Evolutionary conservation across 192 early-diverging fungal genomes (phyloP), one percentile per base, ranked within the genome.

Genomic region (Podila clonocystis): DNA sequence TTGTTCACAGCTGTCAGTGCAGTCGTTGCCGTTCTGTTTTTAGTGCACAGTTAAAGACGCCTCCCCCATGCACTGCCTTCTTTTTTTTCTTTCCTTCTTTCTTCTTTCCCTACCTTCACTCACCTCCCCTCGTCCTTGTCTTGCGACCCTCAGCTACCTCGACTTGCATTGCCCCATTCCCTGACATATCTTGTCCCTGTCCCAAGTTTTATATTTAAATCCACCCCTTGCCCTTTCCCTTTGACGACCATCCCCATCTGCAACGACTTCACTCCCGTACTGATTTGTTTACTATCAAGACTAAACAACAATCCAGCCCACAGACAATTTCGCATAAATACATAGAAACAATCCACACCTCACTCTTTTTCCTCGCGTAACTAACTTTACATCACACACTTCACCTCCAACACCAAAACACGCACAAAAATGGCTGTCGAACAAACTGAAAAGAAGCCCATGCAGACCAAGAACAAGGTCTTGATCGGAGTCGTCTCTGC

Each of bases 401-500:
- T 26, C 12, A 55, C 22, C 20, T 4, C 26, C 52, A 24, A 12
- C 15, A 38, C 3, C 3, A 38, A 38, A 3, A 52, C 50, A 55
- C 20, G 26, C 19, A 55, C 52, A 11, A 24, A 55, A 55, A 80
- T 80, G 77, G 6, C 77, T 20, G 55, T 26, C 36, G 65, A 52
- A 55, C 57, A 36, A 5, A 50, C 59, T 36, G 77, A 73, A 73
- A 80, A 73, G 58, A 80, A 73, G 67, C 71, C 77, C 3, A 80
- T 80, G 77, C 77, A 80, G 62, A 80, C 77, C 71, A 80, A 80
- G 77, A 80, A 80, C 62, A 80, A 80, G 62, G 48, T 80, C 77
- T 69, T 80, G 77, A 80, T 80, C 34, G 77, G 70, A 8, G 70
- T 57, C 24, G 52, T 68, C 34, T 73, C 77, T 24, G 29, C 58